Evolutionary conservation across 208 protist species (phyloP).

Genomic region (Leptomonas seymouri): DNA sequence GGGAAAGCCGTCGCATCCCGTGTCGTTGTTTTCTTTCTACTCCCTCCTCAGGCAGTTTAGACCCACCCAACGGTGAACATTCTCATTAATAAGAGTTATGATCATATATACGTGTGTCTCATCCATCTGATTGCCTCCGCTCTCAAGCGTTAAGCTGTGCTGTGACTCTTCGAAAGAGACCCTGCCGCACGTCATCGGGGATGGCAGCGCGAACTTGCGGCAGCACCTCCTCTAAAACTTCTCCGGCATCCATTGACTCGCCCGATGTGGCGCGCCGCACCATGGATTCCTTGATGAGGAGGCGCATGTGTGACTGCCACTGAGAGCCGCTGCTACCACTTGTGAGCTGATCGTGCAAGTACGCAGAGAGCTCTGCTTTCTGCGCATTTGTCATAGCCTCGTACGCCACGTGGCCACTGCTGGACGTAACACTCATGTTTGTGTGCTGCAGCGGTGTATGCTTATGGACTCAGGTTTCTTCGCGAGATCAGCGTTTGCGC

Average conservation of each 20-base stretch:
- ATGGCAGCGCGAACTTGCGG: slow-evolving; percentile 54
- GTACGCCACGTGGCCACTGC: slow-evolving; percentile 43
- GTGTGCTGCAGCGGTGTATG: neutral
- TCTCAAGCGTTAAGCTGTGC: slow-evolving; percentile 19
- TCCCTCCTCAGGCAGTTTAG: too few species aligned
- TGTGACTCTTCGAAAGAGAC: slow-evolving; percentile 57
- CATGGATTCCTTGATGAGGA: slow-evolving; percentile 35
- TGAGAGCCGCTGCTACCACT: neutral
- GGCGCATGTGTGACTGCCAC: slow-evolving; percentile 18
- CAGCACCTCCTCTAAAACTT: slow-evolving; percentile 60
- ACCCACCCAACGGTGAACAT: too few species aligned
- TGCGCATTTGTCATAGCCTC: slow-evolving; percentile 66
- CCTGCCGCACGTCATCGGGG: slow-evolving; percentile 55
- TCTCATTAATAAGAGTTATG: too few species aligned
- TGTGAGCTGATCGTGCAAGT: slow-evolving; percentile 27
- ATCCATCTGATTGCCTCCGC: neutral
- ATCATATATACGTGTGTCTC: neutral
- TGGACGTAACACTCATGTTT: neutral
- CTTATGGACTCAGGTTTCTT: neutral
- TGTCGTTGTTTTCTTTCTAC: too few species aligned
- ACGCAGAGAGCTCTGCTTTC: slow-evolving; percentile 52
- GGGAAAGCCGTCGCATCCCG: too few species aligned
- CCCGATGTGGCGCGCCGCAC: slow-evolving; percentile 42
- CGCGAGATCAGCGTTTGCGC: neutral
- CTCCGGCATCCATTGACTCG: slow-evolving; percentile 57